These are phyloP conservation scores for Exophiala viscosa DNA, from an alignment of 2,329 filamentous ascomycete genomes.

Conservation along the genomic window DNA sequence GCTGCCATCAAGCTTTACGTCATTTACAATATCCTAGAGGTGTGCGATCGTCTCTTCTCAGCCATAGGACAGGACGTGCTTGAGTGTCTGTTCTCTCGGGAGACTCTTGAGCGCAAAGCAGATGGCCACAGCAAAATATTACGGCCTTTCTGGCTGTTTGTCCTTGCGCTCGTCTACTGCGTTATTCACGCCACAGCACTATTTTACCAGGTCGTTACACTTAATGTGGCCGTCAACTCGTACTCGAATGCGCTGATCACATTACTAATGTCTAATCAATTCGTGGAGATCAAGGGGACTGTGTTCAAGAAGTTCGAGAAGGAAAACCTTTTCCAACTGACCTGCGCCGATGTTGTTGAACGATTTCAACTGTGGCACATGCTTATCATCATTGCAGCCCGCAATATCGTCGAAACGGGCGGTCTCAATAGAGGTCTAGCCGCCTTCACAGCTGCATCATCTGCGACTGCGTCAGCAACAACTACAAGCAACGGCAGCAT, in stretches of 20 bases:
- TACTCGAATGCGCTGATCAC: conserved; percentile 95
- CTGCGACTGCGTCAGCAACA: conserved; percentile 36
- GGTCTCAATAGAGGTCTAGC: conserved; percentile 60
- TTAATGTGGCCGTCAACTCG: conserved; percentile 97
- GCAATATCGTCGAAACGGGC: conserved; percentile 94
- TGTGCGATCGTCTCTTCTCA: conserved; percentile 80
- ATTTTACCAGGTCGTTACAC: conserved; percentile 95
- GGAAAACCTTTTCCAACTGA: conserved; percentile 93
- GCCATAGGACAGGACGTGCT: conserved; percentile 93
- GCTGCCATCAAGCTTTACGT: conserved; percentile 98
- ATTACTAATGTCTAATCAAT: conserved; percentile 91
- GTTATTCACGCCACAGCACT: conserved; percentile 80
- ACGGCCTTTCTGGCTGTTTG: conserved; percentile 84
- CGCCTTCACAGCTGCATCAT: conserved; percentile 32
- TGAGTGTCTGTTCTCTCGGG: conserved; percentile 89
- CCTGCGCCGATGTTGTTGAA: conserved; percentile 94
- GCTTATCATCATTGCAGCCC: conserved; percentile 90
- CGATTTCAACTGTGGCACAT: conserved; percentile 96
- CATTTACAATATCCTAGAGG: conserved; percentile 95
- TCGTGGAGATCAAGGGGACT: conserved; percentile 96
- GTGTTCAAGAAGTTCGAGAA: conserved; percentile 99
- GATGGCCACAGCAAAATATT: conserved; percentile 89
- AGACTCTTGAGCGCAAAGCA: conserved; percentile 81
- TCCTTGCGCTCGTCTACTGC: conserved; percentile 81
- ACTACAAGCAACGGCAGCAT: conserved; percentile 51